Conservation (phyloP, 1,284 basidiomycete genomes). For the Psilocybe mexicana region DNA sequence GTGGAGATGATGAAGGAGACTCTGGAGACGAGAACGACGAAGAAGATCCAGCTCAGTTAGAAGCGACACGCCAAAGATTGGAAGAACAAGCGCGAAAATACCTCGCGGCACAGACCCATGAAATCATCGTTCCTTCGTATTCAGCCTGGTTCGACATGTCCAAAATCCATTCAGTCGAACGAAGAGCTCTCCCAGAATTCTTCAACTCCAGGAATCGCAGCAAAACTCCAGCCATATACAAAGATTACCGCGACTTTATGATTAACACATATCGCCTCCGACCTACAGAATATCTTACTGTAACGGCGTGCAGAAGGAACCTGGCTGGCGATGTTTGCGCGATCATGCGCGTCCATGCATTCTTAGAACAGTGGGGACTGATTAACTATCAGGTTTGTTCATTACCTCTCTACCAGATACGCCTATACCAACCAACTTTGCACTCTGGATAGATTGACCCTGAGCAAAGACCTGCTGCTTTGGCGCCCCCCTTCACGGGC, state of each 20-base stretch:
- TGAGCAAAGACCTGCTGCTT: constrained; percentile 89
- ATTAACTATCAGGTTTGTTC: constrained; percentile 93
- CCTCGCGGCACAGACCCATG: constrained; percentile 95
- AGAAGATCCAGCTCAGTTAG: constrained; percentile 79
- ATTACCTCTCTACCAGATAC: not conserved
- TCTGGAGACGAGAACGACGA: constrained; percentile 75
- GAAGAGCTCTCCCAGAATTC: constrained; percentile 94
- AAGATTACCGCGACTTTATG: constrained; percentile 99
- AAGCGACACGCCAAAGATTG: constrained; percentile 74
- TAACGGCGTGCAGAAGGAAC: constrained; percentile 95
- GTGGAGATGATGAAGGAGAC: constrained; percentile 66
- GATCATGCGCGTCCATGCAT: constrained; percentile 98
- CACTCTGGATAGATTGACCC: constrained; percentile 80
- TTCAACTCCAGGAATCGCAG: constrained; percentile 95
- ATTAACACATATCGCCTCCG: constrained; percentile 97
- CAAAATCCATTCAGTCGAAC: constrained; percentile 91
- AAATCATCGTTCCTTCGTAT: constrained; percentile 96
- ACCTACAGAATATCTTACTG: constrained; percentile 95
- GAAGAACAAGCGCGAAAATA: constrained; percentile 92
- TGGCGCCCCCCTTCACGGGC: constrained; percentile 97
- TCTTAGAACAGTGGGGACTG: constrained; percentile 98
- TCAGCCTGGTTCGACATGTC: constrained; percentile 98
- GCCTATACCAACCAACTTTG: not conserved
- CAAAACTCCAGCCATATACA: constrained; percentile 97
- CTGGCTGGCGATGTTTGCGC: constrained; percentile 98